Percentiles rank a stretch among this genome's conserved stretches.
Evolutionary conservation across 768 basidiomycete species (phyloP).

Genomic region (Hypsizygus marmoreus): DNA sequence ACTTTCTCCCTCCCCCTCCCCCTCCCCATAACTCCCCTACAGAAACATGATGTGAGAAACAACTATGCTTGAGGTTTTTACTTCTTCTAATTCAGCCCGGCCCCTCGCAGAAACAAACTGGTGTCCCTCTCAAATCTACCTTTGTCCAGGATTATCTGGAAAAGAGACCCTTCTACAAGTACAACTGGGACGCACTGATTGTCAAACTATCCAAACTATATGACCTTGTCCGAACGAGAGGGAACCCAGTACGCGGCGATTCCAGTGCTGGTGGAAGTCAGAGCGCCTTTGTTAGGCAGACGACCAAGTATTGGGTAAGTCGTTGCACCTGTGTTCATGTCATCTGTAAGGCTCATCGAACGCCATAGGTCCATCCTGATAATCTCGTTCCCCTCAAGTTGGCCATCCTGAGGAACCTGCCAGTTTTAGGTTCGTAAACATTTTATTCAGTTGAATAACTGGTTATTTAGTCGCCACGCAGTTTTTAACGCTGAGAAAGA

Average conservation of each 20-base stretch:
- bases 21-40: conserved; percentile 9
- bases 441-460: not conserved
- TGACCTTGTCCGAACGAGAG: conserved; percentile 92
- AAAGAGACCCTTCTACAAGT: conserved; percentile 94
- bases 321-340: not conserved
- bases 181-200: conserved; percentile 94
- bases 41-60: conserved; percentile 87
- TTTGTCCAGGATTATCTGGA: conserved; percentile 93
- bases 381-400: conserved; percentile 93
- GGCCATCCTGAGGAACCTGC: conserved; percentile 88
- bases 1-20: not conserved
- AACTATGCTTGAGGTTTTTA: not conserved
- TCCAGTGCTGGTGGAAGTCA: conserved; percentile 92
- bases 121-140: conserved; percentile 73
- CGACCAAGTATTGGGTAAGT: conserved; percentile 97
- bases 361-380: conserved; percentile 76
- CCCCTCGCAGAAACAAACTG: conserved; percentile 84
- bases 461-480: conserved; percentile 26
- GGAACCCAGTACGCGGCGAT: conserved; percentile 93
- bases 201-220: conserved; percentile 95
- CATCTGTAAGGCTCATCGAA: not conserved
- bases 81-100: conserved; percentile 5
- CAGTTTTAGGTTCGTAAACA: conserved; percentile 74
- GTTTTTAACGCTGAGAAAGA: conserved; percentile 96
- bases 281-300: conserved; percentile 97